A percentile compares a stretch with the other conserved stretches of the same genome.
Conservation (phyloP, 768 basidiomycete species). For the Mycena polygramma region DNA sequence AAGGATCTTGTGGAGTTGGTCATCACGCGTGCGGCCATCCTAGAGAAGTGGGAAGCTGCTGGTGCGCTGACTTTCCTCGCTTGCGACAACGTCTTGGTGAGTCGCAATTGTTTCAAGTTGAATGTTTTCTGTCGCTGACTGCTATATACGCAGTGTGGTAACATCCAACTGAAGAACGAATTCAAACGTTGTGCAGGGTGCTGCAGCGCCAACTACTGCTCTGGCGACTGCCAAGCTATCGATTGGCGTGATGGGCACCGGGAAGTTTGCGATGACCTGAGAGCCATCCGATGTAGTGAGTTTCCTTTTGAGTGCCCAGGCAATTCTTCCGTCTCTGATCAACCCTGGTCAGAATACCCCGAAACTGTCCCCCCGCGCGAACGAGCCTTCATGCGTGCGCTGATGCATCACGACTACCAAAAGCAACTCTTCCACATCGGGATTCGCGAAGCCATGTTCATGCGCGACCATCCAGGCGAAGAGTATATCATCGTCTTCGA, state of each 20-base stretch:
- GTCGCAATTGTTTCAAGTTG: neutral
- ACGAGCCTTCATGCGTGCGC: too few relatives aligned
- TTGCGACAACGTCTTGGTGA: conserved; percentile 1
- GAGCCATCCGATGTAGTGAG: neutral
- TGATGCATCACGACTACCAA: too few relatives aligned
- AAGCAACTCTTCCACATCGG: neutral
- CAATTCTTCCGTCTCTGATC: too few relatives aligned
- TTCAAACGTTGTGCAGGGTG: neutral
- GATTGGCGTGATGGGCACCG: neutral
- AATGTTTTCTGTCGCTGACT: neutral
- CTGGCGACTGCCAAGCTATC: neutral
- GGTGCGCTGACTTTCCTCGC: neutral
- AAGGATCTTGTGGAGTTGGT: neutral
- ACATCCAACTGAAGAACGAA: neutral
- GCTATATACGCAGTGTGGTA: neutral
- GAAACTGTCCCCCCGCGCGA: too few relatives aligned
- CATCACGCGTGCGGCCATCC: neutral
- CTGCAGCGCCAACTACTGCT: neutral
- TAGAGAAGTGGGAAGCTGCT: conserved; percentile 3
- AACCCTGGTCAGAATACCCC: too few relatives aligned
- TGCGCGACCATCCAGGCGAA: conserved; percentile 9
- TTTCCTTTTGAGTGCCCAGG: neutral
- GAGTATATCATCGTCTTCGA: conserved; percentile 3
- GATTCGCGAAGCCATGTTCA: neutral
- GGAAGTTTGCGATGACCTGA: neutral